Evolutionary conservation across 2,329 filamentous ascomycete species (phyloP).

Genomic region (Metarhizium humberi): DNA sequence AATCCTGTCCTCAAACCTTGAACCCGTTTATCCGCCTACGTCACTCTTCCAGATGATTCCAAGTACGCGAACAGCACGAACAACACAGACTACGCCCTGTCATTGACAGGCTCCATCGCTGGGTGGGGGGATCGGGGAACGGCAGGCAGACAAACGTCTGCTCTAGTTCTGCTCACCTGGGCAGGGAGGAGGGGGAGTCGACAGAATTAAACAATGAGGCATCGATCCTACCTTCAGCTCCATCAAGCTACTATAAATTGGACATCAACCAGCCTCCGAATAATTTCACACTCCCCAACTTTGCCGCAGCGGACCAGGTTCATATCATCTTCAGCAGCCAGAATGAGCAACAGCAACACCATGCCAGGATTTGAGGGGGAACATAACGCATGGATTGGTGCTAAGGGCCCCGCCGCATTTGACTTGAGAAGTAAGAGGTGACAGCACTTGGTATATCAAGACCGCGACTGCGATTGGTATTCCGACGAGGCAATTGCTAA

Average conservation of each 20-base stretch:
- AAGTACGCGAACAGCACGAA: no score
- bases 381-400: conserved; percentile 11
- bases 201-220: background rate
- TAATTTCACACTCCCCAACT: background rate
- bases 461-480: background rate
- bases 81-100: no score
- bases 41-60: no score
- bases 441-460: background rate
- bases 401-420: conserved; percentile 9
- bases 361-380: background rate
- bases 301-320: background rate
- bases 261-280: background rate
- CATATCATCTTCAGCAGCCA: background rate
- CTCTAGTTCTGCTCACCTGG: background rate
- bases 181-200: background rate
- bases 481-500: background rate
- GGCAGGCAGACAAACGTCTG: background rate
- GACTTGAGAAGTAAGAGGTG: conserved; percentile 12
- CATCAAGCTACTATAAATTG: background rate
- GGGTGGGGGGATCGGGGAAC: no score
- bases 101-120: no score
- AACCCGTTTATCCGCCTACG: no score
- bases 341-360: background rate
- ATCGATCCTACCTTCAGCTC: background rate
- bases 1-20: no score